phyloP scores from a whole-genome alignment of 2,329 filamentous ascomycete genomes.

The Diaporthe helianthi region DNA sequence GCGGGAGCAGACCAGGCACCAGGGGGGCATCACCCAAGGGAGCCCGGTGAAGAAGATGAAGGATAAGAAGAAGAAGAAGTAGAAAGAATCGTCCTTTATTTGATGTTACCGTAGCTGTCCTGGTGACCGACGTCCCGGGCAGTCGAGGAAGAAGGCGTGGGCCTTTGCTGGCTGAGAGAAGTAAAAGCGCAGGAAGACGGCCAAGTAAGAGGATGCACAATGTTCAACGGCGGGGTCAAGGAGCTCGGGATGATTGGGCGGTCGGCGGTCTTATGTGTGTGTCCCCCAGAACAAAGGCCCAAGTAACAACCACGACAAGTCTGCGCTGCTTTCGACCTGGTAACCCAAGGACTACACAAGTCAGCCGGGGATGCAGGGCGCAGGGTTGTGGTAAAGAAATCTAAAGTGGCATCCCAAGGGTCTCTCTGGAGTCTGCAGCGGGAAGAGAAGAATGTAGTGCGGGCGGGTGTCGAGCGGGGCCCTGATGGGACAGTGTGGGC shows the following conservation, averaged over 20 bases:
- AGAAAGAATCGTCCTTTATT: neutral
- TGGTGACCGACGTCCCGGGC: constrained; percentile 13
- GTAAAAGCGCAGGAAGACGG: constrained; percentile 13
- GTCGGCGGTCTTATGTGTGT: constrained; percentile 33
- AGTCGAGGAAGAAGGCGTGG: neutral
- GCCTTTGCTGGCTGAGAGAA: constrained; percentile 9
- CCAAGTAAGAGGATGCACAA: constrained; percentile 29
- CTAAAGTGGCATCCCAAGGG: neutral
- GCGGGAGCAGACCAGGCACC: neutral
- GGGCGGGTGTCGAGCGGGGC: constrained; percentile 5
- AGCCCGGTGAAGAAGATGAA: constrained; percentile 12
- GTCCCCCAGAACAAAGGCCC: constrained; percentile 32
- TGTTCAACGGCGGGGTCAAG: constrained; percentile 35
- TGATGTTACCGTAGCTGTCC: neutral
- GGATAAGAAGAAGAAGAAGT: too few species aligned
- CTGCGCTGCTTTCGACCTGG: constrained; percentile 18
- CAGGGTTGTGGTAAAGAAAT: constrained; percentile 11
- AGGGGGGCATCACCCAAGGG: neutral
- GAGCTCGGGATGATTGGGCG: constrained; percentile 35
- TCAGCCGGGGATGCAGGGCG: constrained; percentile 14
- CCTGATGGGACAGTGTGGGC: constrained; percentile 1
- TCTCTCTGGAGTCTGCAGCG: neutral
- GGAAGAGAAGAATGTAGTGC: neutral
- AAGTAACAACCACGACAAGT: constrained; percentile 29
- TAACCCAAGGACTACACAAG: constrained; percentile 9